Evolutionary conservation across 306 rosid species (phyloP), one percentile per base, ranked within the genome.

Genomic region (Sicyos baderoa): DNA sequence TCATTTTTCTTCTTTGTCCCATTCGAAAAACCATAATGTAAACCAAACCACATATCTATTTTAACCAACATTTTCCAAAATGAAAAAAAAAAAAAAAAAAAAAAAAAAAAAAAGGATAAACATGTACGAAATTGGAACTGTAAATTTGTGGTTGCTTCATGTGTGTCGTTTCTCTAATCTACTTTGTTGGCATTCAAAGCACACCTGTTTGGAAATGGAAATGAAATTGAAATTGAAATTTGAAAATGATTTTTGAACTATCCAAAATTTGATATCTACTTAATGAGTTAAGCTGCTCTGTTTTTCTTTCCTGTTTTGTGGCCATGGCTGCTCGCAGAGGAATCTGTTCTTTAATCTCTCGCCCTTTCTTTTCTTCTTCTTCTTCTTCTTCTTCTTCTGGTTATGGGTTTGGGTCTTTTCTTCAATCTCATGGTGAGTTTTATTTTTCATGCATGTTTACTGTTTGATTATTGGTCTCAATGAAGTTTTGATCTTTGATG

Each of bases 321-420:
- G 77, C 74, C 70, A 92, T 92, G 97, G 95, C 98, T 29, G 81
- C 87, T 80, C 83, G 93, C 47, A 78, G 88, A 35, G 66, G 67
- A 50, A 70, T 92, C 72, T 82, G 85, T 29, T 75, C 79, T 42
- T 55, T 87, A 19, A 77, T 89, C 44, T 79, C 84, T 82, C 91
- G 89, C 48, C 78, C 90, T 68, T 76, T 82, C 2, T 81, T 78
- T 62, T 55, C 83, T 84, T 79, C 87, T 68, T 44, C 71, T 62
- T 55, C 83, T 84, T 79, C 87, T 68, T 44, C 71, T 61, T 45
- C 76, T 62, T 44, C 74, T 80, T 7, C 75, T 64, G 53, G 18
- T 13, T 4, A 27, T 57, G 85, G 82, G 17, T 67, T 84, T 76
- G 0, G 78, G 82, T 79, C 91, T 78, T 76, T 75, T 81, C 84